phyloP scores from a whole-genome alignment of 345 rosid genomes.

The Lepidium africanum region DNA sequence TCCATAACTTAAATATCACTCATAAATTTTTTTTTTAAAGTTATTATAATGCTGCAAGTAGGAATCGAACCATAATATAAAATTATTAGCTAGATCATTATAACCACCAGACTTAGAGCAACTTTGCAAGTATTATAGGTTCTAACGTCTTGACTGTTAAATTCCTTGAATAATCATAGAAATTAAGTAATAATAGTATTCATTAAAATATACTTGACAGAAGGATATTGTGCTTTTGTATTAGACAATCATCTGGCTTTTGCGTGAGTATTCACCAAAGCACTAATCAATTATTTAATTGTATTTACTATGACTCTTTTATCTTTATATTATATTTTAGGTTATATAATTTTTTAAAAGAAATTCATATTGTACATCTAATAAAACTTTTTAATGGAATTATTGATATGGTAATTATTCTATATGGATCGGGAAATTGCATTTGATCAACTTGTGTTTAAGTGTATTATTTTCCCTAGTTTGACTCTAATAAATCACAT shows the following conservation, averaged over 20 bases:
- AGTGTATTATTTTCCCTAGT: too few species aligned
- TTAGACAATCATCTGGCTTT: constrained; percentile 10
- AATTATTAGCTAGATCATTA: too few species aligned
- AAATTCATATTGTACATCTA: too few species aligned
- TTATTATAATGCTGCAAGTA: too few species aligned
- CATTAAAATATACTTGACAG: background rate
- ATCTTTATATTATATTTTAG: background rate
- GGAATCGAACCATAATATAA: too few species aligned
- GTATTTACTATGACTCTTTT: background rate
- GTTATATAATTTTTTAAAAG: background rate
- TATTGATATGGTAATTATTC: background rate
- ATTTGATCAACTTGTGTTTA: too few species aligned
- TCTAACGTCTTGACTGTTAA: background rate
- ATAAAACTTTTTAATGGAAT: background rate
- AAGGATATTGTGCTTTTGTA: constrained; percentile 2
- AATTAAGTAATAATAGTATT: background rate
- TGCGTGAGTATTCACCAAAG: constrained; percentile 25
- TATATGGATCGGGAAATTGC: too few species aligned
- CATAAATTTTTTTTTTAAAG: too few species aligned
- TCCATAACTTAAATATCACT: too few species aligned
- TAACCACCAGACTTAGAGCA: too few species aligned
- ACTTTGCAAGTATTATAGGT: too few species aligned
- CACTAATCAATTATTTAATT: constrained; percentile 2
- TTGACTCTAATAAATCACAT: too few species aligned
- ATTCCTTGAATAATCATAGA: background rate